phyloP scores from a whole-genome alignment of 1,139 yeast genomes.

The Hansenula sp. region DNA sequence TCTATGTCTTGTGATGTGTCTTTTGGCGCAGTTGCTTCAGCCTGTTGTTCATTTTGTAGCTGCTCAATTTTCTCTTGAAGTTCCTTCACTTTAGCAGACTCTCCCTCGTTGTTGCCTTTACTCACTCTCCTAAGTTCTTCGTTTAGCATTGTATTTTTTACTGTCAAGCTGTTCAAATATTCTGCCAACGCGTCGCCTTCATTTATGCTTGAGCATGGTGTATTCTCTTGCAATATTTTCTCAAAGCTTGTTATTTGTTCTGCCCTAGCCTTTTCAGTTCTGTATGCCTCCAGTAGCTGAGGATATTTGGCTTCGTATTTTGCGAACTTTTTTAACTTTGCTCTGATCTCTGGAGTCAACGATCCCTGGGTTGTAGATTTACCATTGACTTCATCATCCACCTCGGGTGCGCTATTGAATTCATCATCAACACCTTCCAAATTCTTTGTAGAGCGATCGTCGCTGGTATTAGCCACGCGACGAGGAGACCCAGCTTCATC shows the following conservation, averaged over 20 bases:
- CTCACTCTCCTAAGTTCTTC: slow-evolving; percentile 35
- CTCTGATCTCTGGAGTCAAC: slow-evolving; percentile 51
- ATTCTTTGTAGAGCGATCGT: not conserved
- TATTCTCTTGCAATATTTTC: slow-evolving; percentile 66
- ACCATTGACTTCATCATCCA: slow-evolving; percentile 4
- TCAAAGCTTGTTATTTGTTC: slow-evolving; percentile 67
- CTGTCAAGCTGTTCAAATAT: slow-evolving; percentile 60
- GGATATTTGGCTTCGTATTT: slow-evolving; percentile 93
- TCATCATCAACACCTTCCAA: not conserved
- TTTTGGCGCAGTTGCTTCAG: slow-evolving; percentile 4
- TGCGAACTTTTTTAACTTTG: slow-evolving; percentile 70
- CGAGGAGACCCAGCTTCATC: slow-evolving; percentile 22
- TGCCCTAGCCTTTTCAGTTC: slow-evolving; percentile 67
- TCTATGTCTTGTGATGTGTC: too few relatives aligned
- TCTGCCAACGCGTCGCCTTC: slow-evolving; percentile 66
- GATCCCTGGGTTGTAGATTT: slow-evolving; percentile 6
- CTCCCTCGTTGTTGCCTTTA: slow-evolving; percentile 15
- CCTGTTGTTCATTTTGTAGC: slow-evolving; percentile 5
- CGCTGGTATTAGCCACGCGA: slow-evolving; percentile 5
- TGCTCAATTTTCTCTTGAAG: slow-evolving; percentile 10
- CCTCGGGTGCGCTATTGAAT: not conserved
- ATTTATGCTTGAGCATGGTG: slow-evolving; percentile 73
- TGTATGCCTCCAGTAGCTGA: slow-evolving; percentile 74
- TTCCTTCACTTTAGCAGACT: slow-evolving; percentile 13
- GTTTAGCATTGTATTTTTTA: slow-evolving; percentile 51